phyloP scores from a whole-genome alignment of 352 stramenopile genomes.

The Phytopythium montanum region DNA sequence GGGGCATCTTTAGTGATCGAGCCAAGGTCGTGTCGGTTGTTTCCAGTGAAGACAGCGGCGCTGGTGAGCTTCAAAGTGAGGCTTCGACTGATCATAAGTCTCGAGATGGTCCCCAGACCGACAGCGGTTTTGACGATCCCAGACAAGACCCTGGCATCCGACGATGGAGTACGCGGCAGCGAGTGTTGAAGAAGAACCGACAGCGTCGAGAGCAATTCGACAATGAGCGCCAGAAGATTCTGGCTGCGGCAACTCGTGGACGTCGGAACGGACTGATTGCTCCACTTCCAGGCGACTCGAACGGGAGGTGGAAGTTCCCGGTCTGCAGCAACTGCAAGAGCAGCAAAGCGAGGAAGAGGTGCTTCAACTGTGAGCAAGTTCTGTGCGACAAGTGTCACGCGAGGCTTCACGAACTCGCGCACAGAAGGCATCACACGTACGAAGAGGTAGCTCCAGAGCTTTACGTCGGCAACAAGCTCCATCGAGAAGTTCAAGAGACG shows the following conservation, averaged over 20 bases:
- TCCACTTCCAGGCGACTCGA: constrained; percentile 29
- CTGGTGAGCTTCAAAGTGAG: background rate
- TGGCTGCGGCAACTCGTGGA: constrained; percentile 27
- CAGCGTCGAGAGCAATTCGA: constrained; percentile 30
- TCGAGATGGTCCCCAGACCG: background rate
- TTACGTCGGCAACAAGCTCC: constrained; percentile 20
- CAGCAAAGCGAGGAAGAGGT: constrained; percentile 41
- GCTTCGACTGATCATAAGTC: background rate
- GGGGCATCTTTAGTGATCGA: background rate
- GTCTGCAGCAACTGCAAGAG: constrained; percentile 49
- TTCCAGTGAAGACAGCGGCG: background rate
- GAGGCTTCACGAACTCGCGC: constrained; percentile 47
- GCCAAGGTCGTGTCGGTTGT: background rate
- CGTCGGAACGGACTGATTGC: constrained; percentile 57
- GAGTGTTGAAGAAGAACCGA: constrained; percentile 26
- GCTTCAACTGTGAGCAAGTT: constrained; percentile 48
- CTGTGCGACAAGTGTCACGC: constrained; percentile 62
- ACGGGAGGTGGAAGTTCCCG: constrained; percentile 36
- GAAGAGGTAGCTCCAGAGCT: constrained; percentile 32
- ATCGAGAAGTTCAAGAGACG: constrained; percentile 15
- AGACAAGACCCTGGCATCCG: constrained; percentile 14
- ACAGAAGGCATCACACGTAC: constrained; percentile 47
- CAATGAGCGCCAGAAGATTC: constrained; percentile 33
- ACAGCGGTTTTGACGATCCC: constrained; percentile 5
- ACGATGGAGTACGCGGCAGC: constrained; percentile 36